Evolutionary conservation across 345 rosid genomes (phyloP).

Genomic region (Sonneratia caseolaris): DNA sequence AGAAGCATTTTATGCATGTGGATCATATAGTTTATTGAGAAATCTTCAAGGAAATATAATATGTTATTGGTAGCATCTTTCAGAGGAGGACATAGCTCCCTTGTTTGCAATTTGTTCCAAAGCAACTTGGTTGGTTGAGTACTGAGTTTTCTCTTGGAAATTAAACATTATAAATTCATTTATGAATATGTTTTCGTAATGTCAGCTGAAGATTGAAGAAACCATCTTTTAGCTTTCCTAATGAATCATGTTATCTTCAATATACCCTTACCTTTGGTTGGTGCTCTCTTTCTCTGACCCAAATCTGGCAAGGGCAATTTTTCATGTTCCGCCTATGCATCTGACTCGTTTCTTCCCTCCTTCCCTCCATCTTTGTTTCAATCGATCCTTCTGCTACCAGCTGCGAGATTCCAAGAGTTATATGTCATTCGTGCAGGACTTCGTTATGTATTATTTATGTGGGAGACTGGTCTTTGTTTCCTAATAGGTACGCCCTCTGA

Average conservation of each 20-base stretch:
- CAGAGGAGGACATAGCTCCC: no score
- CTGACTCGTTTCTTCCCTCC: not conserved
- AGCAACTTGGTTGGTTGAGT: no score
- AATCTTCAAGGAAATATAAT: no score
- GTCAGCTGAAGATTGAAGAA: no score
- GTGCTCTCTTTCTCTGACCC: not conserved
- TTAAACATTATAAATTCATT: not conserved
- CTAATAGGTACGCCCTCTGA: slow-evolving; percentile 66
- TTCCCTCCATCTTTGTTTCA: not conserved
- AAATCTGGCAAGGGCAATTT: not conserved
- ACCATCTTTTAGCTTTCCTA: not conserved
- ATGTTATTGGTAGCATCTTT: no score
- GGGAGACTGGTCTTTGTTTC: not conserved
- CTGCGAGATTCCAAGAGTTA: not conserved
- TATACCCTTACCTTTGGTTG: not conserved
- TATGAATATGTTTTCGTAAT: no score
- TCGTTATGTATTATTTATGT: not conserved
- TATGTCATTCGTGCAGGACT: not conserved
- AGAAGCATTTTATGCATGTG: not conserved
- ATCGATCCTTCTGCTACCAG: not conserved
- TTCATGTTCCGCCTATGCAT: not conserved
- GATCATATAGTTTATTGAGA: no score
- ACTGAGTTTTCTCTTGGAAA: not conserved
- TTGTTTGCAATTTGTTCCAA: no score
- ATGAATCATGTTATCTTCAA: not conserved